Conservation (phyloP, 306 rosid genomes). For the Canavalia ensiformis region DNA sequence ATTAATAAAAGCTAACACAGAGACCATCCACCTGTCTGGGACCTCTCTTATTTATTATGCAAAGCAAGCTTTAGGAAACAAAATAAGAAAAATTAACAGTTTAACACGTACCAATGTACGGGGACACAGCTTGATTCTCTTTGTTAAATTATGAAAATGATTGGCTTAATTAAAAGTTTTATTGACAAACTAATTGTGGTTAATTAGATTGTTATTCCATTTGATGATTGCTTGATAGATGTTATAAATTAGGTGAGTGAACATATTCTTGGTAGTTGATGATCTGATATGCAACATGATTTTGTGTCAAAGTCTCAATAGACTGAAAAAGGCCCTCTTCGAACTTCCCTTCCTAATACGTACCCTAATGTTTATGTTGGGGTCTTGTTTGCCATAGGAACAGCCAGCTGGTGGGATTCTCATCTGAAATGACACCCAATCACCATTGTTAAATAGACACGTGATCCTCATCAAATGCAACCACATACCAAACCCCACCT, state of each 20-base stretch:
- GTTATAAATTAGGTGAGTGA: slow-evolving; percentile 45
- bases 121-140: slow-evolving; percentile 44
- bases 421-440: slow-evolving; percentile 42
- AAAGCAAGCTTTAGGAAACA: slow-evolving; percentile 10
- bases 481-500: slow-evolving; percentile 38
- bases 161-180: slow-evolving; percentile 44
- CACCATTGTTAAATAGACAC: slow-evolving; percentile 40
- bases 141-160: slow-evolving; percentile 26
- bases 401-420: slow-evolving; percentile 50
- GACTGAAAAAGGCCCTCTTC: neutral
- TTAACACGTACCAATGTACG: slow-evolving; percentile 53
- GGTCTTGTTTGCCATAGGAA: slow-evolving; percentile 42
- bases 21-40: slow-evolving; percentile 50
- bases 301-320: slow-evolving; percentile 46
- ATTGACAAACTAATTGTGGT: slow-evolving; percentile 17
- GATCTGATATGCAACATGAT: slow-evolving; percentile 56
- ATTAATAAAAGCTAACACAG: slow-evolving; percentile 37
- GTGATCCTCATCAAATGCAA: slow-evolving; percentile 37
- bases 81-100: slow-evolving; percentile 34
- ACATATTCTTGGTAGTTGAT: slow-evolving; percentile 66
- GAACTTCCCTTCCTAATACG: neutral
- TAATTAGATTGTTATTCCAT: slow-evolving; percentile 46
- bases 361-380: slow-evolving; percentile 9
- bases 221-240: slow-evolving; percentile 42
- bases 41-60: slow-evolving; percentile 13